phyloP scores from a whole-genome alignment of 768 basidiomycete genomes.

The Pluteus cervinus region DNA sequence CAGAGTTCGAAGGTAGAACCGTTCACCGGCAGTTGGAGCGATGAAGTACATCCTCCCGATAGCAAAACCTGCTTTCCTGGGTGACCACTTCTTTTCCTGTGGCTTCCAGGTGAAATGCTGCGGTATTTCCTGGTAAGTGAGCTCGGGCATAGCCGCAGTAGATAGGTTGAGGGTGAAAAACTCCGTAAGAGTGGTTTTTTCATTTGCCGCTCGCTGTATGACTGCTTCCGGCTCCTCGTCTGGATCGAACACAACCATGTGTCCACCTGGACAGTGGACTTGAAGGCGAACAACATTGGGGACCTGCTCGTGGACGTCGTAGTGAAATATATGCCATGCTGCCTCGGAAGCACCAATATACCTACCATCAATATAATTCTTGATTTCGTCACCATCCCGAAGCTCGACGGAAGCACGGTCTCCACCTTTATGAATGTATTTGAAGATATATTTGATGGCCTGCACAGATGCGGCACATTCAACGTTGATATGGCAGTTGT shows the following conservation, averaged over 20 bases:
- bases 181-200: constrained; percentile 23
- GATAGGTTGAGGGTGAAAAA: too few species aligned
- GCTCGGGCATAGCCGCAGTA: too few species aligned
- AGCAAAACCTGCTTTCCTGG: background rate
- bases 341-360: constrained; percentile 31
- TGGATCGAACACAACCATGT: constrained; percentile 1
- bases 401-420: constrained; percentile 33
- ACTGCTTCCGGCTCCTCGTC: background rate
- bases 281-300: constrained; percentile 35
- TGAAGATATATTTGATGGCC: constrained; percentile 39
- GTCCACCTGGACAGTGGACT: constrained; percentile 24
- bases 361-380: constrained; percentile 25
- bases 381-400: constrained; percentile 24
- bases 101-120: constrained; percentile 19
- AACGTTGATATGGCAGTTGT: constrained; percentile 45
- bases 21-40: background rate
- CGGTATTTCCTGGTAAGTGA: constrained; percentile 34
- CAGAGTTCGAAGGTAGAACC: constrained; percentile 3
- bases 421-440: constrained; percentile 45
- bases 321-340: constrained; percentile 20
- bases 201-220: constrained; percentile 7
- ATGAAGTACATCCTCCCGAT: constrained; percentile 2
- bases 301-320: constrained; percentile 24
- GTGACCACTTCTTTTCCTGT: background rate
- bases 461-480: constrained; percentile 33